Evolutionary conservation across 2,329 filamentous ascomycete species (phyloP), one percentile per base, ranked within the genome.

Genomic region (Phialophora verrucosa): DNA sequence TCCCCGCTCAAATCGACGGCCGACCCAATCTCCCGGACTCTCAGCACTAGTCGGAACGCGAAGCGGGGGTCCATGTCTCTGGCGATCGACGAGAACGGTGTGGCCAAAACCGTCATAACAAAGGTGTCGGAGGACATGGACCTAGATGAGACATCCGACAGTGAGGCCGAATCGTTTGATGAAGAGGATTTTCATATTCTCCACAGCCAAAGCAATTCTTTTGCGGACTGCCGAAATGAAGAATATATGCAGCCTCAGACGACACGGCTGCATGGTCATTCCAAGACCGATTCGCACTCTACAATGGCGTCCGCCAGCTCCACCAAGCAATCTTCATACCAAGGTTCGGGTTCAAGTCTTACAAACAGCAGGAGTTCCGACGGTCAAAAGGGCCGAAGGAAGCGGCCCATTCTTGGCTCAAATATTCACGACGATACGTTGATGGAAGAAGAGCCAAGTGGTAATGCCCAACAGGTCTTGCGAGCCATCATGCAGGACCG

Each of bases 71-170:
- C 80, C 6, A 73, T 83, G 20, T 76, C 82, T 4, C 74, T 83
- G 25, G 79, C 77, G n/a, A 82, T 83, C 67, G 81, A 81, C 64
- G 78, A 79, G 57, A 80, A 82, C 70, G 81, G 82, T 14, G 75
- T 81, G 63, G 82, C 82, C 31, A 83, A 80, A 72, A 79, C 81
- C 4, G 67, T 78, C 6, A 71, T 79, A 17, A 69, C 73, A 12
- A 17, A 74, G 77, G 58, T 72, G 12, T 71, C 75, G 4, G 77
- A 75, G 38, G 58, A 67, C 20, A 59, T 66, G 76, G 80, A 70
- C 75, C 73, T 32, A 64, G 77, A 64, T 17, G 75, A 70, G 4
- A 74, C 73, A 20, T 78, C 81, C 73, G 79, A 80, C 47, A 80
- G 81, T 65, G 79, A 77, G n/a, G 78, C 77, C 5, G 74, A 79